These are phyloP conservation scores for Apophysomyces ossiformis DNA, from an alignment of 371 early-diverging fungal species.

Conservation along the genomic window DNA sequence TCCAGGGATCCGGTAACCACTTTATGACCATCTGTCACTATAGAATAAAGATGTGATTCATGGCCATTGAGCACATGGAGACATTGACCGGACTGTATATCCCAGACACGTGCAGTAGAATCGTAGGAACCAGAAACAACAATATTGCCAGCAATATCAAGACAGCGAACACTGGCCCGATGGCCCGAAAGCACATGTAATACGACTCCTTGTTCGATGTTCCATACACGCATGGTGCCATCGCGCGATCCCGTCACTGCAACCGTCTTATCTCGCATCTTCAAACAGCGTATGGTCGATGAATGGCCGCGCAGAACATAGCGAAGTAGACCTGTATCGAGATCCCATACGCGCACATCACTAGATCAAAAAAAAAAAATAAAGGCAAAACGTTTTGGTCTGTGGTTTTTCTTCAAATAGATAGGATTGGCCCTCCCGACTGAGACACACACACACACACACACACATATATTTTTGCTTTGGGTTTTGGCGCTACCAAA, in stretches of 20 bases:
- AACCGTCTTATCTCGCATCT: slow-evolving; percentile 67
- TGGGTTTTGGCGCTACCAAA: neutral
- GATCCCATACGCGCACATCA: slow-evolving; percentile 90
- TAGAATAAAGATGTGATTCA: slow-evolving; percentile 66
- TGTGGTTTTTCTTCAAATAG: no score
- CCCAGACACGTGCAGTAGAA: slow-evolving; percentile 89
- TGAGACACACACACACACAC: neutral
- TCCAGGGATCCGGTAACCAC: slow-evolving; percentile 81
- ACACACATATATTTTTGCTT: no score
- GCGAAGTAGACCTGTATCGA: slow-evolving; percentile 74
- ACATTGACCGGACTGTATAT: slow-evolving; percentile 71
- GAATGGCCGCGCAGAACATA: slow-evolving; percentile 88
- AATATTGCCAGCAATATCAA: slow-evolving; percentile 78
- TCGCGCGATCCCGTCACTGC: slow-evolving; percentile 93
- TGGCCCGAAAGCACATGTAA: slow-evolving; percentile 72
- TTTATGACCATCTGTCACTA: slow-evolving; percentile 71
- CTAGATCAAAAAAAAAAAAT: slow-evolving; percentile 23
- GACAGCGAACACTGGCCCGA: slow-evolving; percentile 81
- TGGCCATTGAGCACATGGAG: slow-evolving; percentile 75
- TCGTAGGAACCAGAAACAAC: slow-evolving; percentile 94
- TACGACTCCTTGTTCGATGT: slow-evolving; percentile 69
- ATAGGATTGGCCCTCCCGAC: no score
- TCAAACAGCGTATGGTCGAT: slow-evolving; percentile 91
- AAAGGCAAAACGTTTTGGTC: no score
- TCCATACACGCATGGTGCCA: slow-evolving; percentile 83